Evolutionary conservation across 129 eudicot genomes (phyloP), one percentile per base, ranked within the genome.

Genomic region (Tagetes patula): DNA sequence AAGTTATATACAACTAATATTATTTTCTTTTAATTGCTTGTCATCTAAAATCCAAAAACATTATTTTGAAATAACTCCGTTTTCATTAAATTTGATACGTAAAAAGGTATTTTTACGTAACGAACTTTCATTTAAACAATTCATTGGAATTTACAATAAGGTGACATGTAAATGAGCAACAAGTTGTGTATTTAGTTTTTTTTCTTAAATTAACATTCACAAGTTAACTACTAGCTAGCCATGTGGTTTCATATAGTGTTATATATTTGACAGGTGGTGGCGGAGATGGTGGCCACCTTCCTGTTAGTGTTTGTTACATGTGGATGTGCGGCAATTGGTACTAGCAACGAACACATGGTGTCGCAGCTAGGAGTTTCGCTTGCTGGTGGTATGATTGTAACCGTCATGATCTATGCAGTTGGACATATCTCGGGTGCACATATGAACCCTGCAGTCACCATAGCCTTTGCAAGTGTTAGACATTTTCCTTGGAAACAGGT

Each of bases 371-470:
- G 88, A 65, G 91, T 91, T 10, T 92, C 98, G 1, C 42, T 92
- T 2, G 94, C 88, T 0, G 94, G 96, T 11, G 96, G 98, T 2
- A 82, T 92, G 8, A 85, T 89, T 36, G 98, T 92, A 31, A 92
- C 94, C 3, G 96, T 89, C 10, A 92, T 92, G 98, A 92, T 92
- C 45, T 89, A 92, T 81, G 91, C 96, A 2, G 95, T 92, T 42
- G 98, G 98, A 8, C 98, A 92, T 62, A 82, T 20, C 27, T 20
- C 27, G 27, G 27, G 27, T 20, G 27, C 27, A 20, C 27, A 20
- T 20, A 20, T 20, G 27, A 20, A 20, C 27, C 27, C 27, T 20
- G 27, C 27, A 20, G 27, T 20, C 27, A 20, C 27, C 27, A 61
- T 87, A 0, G 98, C 98, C 72, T 89, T 92, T 65, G 95, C 91